A percentile compares a stretch with the other conserved stretches of the same genome.
phyloP scores from a whole-genome alignment of 495 filamentous ascomycete genomes.

The Aspergillus sparsus region DNA sequence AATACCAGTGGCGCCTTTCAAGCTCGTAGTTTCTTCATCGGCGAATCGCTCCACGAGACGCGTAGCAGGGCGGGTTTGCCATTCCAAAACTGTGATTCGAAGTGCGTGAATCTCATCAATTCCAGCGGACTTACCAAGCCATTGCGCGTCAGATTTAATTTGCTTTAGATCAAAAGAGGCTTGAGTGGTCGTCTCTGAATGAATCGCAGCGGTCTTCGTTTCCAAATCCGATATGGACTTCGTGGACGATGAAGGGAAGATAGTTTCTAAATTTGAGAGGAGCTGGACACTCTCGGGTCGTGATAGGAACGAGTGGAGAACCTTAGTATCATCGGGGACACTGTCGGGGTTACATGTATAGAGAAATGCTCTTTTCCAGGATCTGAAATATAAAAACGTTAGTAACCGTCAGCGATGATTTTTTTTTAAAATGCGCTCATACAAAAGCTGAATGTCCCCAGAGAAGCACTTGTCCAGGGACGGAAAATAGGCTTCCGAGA shows the following conservation, averaged over 20 bases:
- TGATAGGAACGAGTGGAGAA: conserved; percentile 63
- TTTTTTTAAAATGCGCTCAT: conserved; percentile 29
- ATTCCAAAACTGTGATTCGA: conserved; percentile 78
- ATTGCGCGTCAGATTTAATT: conserved; percentile 82
- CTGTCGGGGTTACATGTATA: conserved; percentile 58
- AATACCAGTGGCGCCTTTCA: conserved; percentile 65
- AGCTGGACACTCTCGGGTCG: conserved; percentile 65
- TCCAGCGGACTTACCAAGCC: conserved; percentile 73
- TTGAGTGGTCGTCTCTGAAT: conserved; percentile 70
- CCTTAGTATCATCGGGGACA: conserved; percentile 48
- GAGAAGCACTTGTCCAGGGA: conserved; percentile 64
- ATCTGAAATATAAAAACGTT: conserved; percentile 47
- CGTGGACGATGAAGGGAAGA: conserved; percentile 59
- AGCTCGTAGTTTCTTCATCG: conserved; percentile 65
- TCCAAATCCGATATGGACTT: conserved; percentile 74
- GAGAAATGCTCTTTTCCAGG: conserved; percentile 73
- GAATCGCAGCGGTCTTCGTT: conserved; percentile 86
- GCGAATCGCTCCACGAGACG: conserved; percentile 67
- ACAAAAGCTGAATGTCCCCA: conserved; percentile 61
- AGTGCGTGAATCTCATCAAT: conserved; percentile 84
- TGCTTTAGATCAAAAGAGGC: conserved; percentile 72
- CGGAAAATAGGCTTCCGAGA: conserved; percentile 60
- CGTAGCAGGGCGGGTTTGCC: conserved; percentile 67
- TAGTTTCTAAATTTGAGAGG: conserved; percentile 62
- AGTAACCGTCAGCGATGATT: conserved; percentile 2